phyloP scores from a whole-genome alignment of 495 filamentous ascomycete genomes.

The Xylaria acuta region DNA sequence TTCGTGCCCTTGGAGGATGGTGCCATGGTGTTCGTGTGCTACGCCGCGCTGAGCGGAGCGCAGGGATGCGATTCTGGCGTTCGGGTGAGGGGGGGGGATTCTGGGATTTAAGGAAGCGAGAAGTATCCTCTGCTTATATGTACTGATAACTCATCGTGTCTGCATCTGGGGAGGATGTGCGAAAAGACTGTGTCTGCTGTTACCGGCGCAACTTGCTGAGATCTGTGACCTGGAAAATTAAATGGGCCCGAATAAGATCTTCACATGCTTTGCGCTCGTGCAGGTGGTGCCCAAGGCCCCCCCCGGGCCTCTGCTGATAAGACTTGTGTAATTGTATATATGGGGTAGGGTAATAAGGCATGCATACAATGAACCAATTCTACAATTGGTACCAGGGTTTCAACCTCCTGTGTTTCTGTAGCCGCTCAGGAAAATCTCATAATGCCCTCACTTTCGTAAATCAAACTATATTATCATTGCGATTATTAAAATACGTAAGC shows the following conservation, averaged over 20 bases:
- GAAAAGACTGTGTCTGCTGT: neutral
- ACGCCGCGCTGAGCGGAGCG: neutral
- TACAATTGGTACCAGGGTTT: too few species aligned
- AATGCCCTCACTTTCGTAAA: neutral
- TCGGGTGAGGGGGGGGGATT: neutral
- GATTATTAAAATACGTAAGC: neutral
- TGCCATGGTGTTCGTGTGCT: constrained; percentile 30
- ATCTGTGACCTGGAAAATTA: neutral
- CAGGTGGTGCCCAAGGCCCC: too few species aligned
- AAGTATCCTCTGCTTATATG: neutral
- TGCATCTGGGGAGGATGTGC: neutral
- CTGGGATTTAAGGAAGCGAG: too few species aligned
- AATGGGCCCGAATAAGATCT: constrained; percentile 1
- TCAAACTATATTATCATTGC: constrained; percentile 6
- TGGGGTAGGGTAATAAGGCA: neutral
- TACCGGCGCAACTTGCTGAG: neutral
- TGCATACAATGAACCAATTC: too few species aligned
- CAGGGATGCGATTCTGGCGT: neutral
- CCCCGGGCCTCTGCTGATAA: too few species aligned
- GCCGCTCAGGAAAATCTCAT: too few species aligned
- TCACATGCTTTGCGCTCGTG: neutral
- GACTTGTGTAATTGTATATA: neutral
- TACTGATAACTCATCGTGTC: neutral
- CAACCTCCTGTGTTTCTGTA: too few species aligned
- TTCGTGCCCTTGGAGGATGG: constrained; percentile 36